Percentiles rank a stretch among this genome's conserved stretches.
These are phyloP conservation scores for Elaeis oleifera DNA, from an alignment of 202 grass and related monocot species.

Conservation along the genomic window DNA sequence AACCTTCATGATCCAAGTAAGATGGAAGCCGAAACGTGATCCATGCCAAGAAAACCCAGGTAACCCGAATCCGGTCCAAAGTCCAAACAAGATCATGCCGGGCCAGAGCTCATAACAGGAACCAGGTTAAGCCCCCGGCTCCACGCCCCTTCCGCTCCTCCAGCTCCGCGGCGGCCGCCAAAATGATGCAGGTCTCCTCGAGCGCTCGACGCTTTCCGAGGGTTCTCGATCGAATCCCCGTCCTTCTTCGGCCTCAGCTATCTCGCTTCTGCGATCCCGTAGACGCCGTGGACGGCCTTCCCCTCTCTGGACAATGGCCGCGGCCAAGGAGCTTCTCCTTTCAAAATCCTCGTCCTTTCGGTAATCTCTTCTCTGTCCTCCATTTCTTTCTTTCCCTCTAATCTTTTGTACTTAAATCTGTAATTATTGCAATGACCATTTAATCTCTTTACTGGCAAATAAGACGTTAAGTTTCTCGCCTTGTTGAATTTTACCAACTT, in stretches of 20 bases:
- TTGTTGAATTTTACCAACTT: no score
- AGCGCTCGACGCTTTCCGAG: slow-evolving; percentile 17
- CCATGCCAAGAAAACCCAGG: no score
- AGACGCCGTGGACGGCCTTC: background rate
- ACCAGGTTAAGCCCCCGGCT: background rate
- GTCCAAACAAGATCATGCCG: no score
- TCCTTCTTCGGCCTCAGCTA: background rate
- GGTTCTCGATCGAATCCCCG: slow-evolving; percentile 5
- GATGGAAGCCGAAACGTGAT: no score
- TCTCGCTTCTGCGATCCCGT: background rate
- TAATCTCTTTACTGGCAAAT: no score
- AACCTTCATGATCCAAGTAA: no score
- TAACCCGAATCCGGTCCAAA: no score
- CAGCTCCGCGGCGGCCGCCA: slow-evolving; percentile 9
- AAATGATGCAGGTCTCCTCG: slow-evolving; percentile 22
- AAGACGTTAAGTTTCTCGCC: no score
- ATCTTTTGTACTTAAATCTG: no score
- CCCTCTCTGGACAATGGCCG: background rate
- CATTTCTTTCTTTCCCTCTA: background rate
- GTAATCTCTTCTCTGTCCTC: slow-evolving; percentile 7
- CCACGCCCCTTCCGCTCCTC: background rate
- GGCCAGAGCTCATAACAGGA: no score
- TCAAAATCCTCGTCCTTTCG: slow-evolving; percentile 5
- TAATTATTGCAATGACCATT: no score
- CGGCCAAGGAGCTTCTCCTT: slow-evolving; percentile 22